Conservation (phyloP, 139 green algal species). For the Micromonas pusilla region DNA sequence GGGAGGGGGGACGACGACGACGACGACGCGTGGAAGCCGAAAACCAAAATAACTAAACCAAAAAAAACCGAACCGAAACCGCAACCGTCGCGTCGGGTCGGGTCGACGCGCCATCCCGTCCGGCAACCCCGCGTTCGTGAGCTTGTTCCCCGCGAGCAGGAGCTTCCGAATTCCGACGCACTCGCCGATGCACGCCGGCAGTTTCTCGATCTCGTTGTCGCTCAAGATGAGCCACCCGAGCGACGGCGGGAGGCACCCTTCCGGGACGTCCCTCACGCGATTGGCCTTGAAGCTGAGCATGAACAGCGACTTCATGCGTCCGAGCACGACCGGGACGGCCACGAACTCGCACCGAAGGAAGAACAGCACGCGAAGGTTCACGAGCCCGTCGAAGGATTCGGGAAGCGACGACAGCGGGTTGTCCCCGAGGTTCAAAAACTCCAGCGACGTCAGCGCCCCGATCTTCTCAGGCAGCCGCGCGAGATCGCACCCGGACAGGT, state of each 20-base stretch:
- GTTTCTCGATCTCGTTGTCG: slow-evolving; percentile 10
- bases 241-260: not conserved
- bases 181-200: slow-evolving; percentile 2
- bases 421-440: slow-evolving; percentile 4
- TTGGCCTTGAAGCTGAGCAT: slow-evolving; percentile 27
- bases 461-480: not conserved
- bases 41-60: too few relatives aligned
- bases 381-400: not conserved
- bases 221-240: slow-evolving; percentile 25
- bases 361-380: not conserved
- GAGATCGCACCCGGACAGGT: not conserved
- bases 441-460: not conserved
- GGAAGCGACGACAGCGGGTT: slow-evolving; percentile 16
- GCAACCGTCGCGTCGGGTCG: too few relatives aligned
- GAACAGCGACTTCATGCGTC: not conserved
- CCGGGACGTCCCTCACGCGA: not conserved
- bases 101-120: not conserved
- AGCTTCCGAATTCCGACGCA: slow-evolving; percentile 2
- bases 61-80: too few relatives aligned
- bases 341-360: slow-evolving; percentile 3
- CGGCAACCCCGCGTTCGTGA: slow-evolving; percentile 3
- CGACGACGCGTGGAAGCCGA: too few relatives aligned
- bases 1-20: too few relatives aligned
- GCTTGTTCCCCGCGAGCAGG: slow-evolving; percentile 12
- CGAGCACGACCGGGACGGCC: slow-evolving; percentile 10